Conservation (phyloP, 768 basidiomycete genomes). For the Lanmaoa pseudosensibilis region DNA sequence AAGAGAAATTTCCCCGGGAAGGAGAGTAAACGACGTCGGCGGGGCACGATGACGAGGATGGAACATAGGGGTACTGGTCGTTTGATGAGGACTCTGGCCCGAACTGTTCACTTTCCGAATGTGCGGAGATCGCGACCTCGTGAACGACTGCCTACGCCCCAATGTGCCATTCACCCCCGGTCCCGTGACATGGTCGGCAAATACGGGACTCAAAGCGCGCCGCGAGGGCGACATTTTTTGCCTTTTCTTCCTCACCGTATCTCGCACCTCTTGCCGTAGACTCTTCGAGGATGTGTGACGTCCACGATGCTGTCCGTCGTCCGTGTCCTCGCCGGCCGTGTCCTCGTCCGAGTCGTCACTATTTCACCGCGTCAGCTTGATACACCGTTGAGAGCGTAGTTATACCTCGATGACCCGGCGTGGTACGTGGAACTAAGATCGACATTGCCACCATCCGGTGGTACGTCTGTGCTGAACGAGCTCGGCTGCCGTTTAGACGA, state of each 20-base stretch:
- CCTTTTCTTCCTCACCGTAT: constrained; percentile 30
- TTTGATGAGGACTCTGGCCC: constrained; percentile 38
- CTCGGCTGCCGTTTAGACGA: constrained; percentile 27
- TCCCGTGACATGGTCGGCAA: constrained; percentile 30
- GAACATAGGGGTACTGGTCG: constrained; percentile 41
- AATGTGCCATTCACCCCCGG: constrained; percentile 36
- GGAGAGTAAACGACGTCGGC: constrained; percentile 34
- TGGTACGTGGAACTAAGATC: constrained; percentile 89
- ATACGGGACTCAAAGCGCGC: constrained; percentile 25
- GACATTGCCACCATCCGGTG: constrained; percentile 36
- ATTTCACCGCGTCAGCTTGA: constrained; percentile 20
- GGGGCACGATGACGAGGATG: constrained; percentile 42
- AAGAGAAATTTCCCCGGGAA: constrained; percentile 50
- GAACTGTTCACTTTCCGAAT: constrained; percentile 36
- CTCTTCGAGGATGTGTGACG: constrained; percentile 38
- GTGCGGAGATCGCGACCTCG: constrained; percentile 73
- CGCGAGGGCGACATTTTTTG: constrained; percentile 26
- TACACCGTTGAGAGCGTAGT: background rate
- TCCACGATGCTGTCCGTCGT: constrained; percentile 51
- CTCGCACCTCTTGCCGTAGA: constrained; percentile 27
- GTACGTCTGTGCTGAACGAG: constrained; percentile 23
- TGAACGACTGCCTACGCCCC: constrained; percentile 50
- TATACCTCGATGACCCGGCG: constrained; percentile 78
- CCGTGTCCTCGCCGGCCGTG: constrained; percentile 59
- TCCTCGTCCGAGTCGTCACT: constrained; percentile 53